Evolutionary conservation across 2,329 filamentous ascomycete species (phyloP), one percentile per base, ranked within the genome.

Genomic region (Curvularia verruculosa): DNA sequence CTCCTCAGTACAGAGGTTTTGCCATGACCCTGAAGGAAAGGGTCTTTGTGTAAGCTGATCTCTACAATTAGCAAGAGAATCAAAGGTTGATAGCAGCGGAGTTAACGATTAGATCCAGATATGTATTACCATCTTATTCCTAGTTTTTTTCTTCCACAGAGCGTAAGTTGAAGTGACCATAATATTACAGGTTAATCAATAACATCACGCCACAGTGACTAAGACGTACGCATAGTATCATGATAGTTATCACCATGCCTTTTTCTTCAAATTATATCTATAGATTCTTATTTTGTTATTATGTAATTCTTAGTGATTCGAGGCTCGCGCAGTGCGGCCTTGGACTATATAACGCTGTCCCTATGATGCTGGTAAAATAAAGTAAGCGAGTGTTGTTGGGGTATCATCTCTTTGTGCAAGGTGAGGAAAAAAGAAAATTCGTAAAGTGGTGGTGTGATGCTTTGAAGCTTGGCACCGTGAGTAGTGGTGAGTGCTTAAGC

Each of bases 341-440:
- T 31, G 21, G 23, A 34, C 18, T 40, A 24, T 40, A 18, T 46
- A 43, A 47, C 15, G 5, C 34, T n/a, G 34, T 8, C 13, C 7
- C 18, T 7, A 7, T n/a, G 15, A 18, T 36, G 13, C 21, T 46
- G 39, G 40, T 51, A 12, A 29, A 29, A 51, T 23, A 12, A 31
- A 28, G 36, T 47, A 43, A 57, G 60, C 41, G 47, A 61, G 60
- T 58, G 51, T 58, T 43, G 28, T 26, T 13, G 51, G 55, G 55
- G 55, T 58, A 58, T 58, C 55, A 55, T 58, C 37, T 53, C 49
- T 45, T 52, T 31, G 26, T 36, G 13, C 15, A 36, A 6, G 12
- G 5, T 31, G 13, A 15, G 5, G 48, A 37, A 45, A 51, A 31
- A 15, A 37, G 26, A 45, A 39, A 44, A 44, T 12, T 34, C 52